Conservation (phyloP, 2,329 filamentous ascomycete genomes). For the Stachybotrys echinatus region DNA sequence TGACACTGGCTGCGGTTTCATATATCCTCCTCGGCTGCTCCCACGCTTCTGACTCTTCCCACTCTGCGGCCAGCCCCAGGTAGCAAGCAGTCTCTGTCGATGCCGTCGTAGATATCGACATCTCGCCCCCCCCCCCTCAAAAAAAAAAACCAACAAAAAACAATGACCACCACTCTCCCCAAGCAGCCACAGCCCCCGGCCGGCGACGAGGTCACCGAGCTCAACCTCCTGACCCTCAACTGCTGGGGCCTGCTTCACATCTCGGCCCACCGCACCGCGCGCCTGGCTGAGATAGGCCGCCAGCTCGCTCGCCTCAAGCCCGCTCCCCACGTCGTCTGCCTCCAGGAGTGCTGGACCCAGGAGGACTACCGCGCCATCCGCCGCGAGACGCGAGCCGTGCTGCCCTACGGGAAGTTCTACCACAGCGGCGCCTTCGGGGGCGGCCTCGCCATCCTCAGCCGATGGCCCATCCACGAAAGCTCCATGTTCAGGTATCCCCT, state of each 20-base stretch:
- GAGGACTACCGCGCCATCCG: conserved; percentile 78
- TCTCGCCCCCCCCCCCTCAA: too few species aligned
- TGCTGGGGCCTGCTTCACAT: conserved; percentile 95
- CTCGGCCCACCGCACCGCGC: conserved; percentile 69
- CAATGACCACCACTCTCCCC: too few species aligned
- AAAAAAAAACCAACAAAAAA: too few species aligned
- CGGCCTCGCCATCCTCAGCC: conserved; percentile 81
- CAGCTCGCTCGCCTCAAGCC: conserved; percentile 66
- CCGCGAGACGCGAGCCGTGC: conserved; percentile 62
- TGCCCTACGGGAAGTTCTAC: conserved; percentile 94
- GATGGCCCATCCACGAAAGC: conserved; percentile 89
- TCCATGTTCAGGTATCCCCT: conserved; percentile 84
- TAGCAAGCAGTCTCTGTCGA: too few species aligned
- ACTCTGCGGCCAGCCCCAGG: too few species aligned
- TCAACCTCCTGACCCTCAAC: conserved; percentile 85
- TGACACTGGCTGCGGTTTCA: too few species aligned
- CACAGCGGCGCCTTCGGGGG: conserved; percentile 82
- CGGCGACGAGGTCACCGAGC: conserved; percentile 42
- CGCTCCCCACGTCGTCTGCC: conserved; percentile 76
- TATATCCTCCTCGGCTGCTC: too few species aligned
- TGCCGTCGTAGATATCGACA: too few species aligned
- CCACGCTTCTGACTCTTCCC: too few species aligned
- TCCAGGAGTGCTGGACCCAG: conserved; percentile 93
- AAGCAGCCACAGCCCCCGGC: too few species aligned
- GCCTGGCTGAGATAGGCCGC: conserved; percentile 77